These are phyloP conservation scores for Ceratocystis lukuohia DNA, from an alignment of 2,329 filamentous ascomycete species.

Conservation along the genomic window DNA sequence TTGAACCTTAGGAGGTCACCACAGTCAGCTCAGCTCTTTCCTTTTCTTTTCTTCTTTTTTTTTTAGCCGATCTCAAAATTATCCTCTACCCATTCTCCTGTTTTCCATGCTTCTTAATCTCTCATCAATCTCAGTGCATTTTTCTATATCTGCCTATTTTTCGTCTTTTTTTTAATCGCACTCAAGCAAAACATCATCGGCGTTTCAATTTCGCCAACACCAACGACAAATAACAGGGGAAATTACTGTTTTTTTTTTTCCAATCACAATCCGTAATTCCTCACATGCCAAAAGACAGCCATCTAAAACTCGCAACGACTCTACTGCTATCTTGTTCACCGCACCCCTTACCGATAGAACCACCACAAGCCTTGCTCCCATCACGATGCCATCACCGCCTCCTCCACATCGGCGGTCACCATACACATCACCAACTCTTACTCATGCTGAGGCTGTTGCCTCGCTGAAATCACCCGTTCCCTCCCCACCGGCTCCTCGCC, in stretches of 20 bases:
- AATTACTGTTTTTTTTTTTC: neutral
- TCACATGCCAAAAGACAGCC: neutral
- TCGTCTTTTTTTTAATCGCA: neutral
- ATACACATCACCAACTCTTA: conserved; percentile 7
- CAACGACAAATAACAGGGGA: too few relatives aligned
- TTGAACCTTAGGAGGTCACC: neutral
- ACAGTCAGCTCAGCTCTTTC: neutral
- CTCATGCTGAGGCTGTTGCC: conserved; percentile 11
- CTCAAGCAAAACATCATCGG: too few relatives aligned
- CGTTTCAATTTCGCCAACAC: too few relatives aligned
- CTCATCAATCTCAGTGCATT: neutral
- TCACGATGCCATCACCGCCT: conserved; percentile 9
- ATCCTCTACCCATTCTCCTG: neutral
- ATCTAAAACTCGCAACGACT: neutral
- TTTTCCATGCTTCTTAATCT: too few relatives aligned
- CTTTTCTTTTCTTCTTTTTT: neutral
- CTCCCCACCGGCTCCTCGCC: conserved; percentile 8
- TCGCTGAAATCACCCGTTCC: conserved; percentile 1
- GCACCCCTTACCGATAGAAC: neutral
- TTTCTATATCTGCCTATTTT: neutral
- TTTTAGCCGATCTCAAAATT: neutral
- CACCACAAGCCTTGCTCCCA: neutral
- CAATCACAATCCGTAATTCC: neutral
- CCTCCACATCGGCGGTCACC: conserved; percentile 7
- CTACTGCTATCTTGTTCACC: neutral